Evolutionary conservation across 441 rosid species (phyloP).

Genomic region (Oxalis stricta): DNA sequence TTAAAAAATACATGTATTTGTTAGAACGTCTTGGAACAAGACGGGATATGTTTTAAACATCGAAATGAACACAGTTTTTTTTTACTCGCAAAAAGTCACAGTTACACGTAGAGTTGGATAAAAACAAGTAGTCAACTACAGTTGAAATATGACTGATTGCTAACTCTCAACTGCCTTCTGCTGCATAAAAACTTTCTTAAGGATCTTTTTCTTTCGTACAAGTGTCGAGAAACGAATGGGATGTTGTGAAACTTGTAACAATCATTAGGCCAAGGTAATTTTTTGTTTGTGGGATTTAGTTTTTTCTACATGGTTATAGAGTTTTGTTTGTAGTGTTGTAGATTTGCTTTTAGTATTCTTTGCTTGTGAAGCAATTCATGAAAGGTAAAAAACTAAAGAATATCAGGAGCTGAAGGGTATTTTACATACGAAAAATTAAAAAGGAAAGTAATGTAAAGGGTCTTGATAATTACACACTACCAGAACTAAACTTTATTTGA

Average conservation of each 20-base stretch:
- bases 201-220: conserved; percentile 6
- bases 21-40: too few species aligned
- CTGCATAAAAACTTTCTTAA: conserved; percentile 1
- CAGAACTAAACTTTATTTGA: conserved; percentile 17
- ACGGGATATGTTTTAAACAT: too few species aligned
- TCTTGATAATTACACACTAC: conserved; percentile 27
- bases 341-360: conserved; percentile 11
- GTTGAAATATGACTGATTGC: conserved; percentile 19
- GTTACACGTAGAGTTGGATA: too few species aligned
- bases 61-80: too few species aligned
- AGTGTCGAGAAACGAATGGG: conserved; percentile 7
- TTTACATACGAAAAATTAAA: conserved; percentile 16
- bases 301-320: conserved; percentile 1
- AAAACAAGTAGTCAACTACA: background rate
- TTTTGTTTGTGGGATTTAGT: background rate
- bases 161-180: conserved; percentile 17
- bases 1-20: too few species aligned
- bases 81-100: too few species aligned
- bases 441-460: conserved; percentile 20
- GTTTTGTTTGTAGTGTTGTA: background rate
- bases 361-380: conserved; percentile 27
- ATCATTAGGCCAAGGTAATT: conserved; percentile 1
- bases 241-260: conserved; percentile 2
- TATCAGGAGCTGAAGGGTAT: conserved; percentile 17
- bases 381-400: conserved; percentile 4